These are phyloP conservation scores for Tylopilus balloui DNA, from an alignment of 768 basidiomycete genomes.

Conservation along the genomic window DNA sequence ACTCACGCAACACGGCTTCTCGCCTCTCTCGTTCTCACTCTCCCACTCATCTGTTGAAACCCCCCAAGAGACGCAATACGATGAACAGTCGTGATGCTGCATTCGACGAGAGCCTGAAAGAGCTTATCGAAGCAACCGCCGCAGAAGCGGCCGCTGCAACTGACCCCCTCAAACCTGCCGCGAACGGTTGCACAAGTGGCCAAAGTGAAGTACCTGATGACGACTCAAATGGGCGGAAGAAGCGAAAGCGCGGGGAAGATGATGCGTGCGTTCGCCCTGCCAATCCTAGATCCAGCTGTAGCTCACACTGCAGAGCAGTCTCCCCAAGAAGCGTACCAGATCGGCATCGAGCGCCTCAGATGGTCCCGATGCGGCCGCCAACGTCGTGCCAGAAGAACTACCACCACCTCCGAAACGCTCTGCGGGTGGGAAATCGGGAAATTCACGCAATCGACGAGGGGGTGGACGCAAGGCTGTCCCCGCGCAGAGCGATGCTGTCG, in stretches of 20 bases:
- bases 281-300: neutral
- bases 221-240: constrained; percentile 50
- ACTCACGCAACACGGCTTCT: constrained; percentile 54
- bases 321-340: constrained; percentile 66
- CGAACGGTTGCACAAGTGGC: constrained; percentile 39
- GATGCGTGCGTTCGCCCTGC: constrained; percentile 50
- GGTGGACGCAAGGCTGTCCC: constrained; percentile 27
- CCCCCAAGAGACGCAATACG: constrained; percentile 87
- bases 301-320: constrained; percentile 31
- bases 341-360: constrained; percentile 73
- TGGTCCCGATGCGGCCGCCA: constrained; percentile 38
- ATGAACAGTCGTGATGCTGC: constrained; percentile 97
- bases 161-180: constrained; percentile 34
- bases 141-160: constrained; percentile 59
- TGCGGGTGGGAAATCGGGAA: constrained; percentile 23
- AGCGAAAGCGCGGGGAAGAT: constrained; percentile 73
- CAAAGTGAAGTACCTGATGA: constrained; percentile 45
- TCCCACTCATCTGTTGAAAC: constrained; percentile 54
- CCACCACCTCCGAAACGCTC: constrained; percentile 35
- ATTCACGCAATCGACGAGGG: constrained; percentile 30
- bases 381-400: constrained; percentile 38
- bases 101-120: constrained; percentile 84
- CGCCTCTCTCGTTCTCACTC: constrained; percentile 76
- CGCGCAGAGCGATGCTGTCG: constrained; percentile 21
- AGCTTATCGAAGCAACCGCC: constrained; percentile 69